Conservation (phyloP, 306 rosid species). For the Vigna mungo region DNA sequence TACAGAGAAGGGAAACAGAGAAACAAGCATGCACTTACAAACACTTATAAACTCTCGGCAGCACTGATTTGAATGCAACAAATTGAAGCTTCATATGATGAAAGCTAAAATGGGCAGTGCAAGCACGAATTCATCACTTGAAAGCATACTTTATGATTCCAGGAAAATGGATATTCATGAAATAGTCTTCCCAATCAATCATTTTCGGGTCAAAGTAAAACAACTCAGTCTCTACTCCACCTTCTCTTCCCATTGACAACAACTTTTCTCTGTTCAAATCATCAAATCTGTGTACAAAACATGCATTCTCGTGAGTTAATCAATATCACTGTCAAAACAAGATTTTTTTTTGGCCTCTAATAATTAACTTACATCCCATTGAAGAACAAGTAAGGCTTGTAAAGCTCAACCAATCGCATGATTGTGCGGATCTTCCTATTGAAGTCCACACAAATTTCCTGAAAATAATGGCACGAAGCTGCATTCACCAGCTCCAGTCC, state of each 20-base stretch:
- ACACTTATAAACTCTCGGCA: neutral
- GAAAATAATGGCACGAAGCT: slow-evolving; percentile 64
- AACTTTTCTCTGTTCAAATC: slow-evolving; percentile 66
- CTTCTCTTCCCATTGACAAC: slow-evolving; percentile 49
- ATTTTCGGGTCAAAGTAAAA: slow-evolving; percentile 70
- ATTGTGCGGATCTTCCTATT: slow-evolving; percentile 57
- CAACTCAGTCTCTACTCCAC: slow-evolving; percentile 55
- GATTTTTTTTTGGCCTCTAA: neutral
- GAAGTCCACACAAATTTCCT: slow-evolving; percentile 47
- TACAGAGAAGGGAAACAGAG: neutral
- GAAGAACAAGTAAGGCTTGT: slow-evolving; percentile 79
- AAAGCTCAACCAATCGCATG: slow-evolving; percentile 69
- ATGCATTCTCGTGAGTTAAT: neutral
- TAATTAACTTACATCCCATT: slow-evolving; percentile 63
- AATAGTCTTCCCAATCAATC: slow-evolving; percentile 81
- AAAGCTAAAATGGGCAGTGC: neutral
- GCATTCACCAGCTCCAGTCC: slow-evolving; percentile 64
- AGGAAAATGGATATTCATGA: slow-evolving; percentile 61
- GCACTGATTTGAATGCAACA: slow-evolving; percentile 2
- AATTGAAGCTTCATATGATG: neutral
- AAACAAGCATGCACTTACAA: neutral
- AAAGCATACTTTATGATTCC: slow-evolving; percentile 67
- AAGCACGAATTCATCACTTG: slow-evolving; percentile 40
- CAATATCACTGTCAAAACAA: neutral
- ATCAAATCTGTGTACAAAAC: slow-evolving; percentile 64